Base-by-base conservation (phyloP, 2,329 filamentous ascomycete species). In the Penicillium sp. region DNA sequence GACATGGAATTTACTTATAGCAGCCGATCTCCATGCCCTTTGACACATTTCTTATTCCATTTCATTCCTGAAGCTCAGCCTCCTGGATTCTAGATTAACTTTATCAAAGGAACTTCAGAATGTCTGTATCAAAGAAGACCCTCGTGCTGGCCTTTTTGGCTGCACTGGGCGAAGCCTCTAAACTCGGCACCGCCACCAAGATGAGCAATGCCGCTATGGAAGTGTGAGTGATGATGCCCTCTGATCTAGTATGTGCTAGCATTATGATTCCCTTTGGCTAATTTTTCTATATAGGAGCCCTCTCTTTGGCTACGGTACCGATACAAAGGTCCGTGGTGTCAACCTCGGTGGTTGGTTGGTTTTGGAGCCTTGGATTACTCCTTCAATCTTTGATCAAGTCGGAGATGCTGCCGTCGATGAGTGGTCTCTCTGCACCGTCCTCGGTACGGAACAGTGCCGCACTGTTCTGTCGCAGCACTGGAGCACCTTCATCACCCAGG, bases 291-390 rank as follows among this genome's bases (percentile, higher is more conserved):
- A 29, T 33, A 75, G 72, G 52, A 65, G 59, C 27, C 52, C 72
- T 14, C 61, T 66, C 33, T 86, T 86, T 63, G 71, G 82, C 64
- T 86, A 84, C 70, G 76, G 79, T 55, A 69, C 69, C 44, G 65
- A 81, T 21, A 26, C 21, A n/a, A 86, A 84, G 65, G 80, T 88
- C 43, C 82, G 84, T 13, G 86, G 86, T 53, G 85, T 88, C 29
- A 89, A 88, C 67, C 76, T 87, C 5, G 85, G 86, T 52, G 86
- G 86, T 31, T 87, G 85, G 84, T 81, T 87, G 46, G 82, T 87
- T 7, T 75, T 86, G 5, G 85, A 87, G 72, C 84, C 84, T 16
- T 86, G 84, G 84, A 86, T 87, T 53, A 86, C 84, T 2, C 84
- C 85, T 2, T 84, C 82, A 16, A 75, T 87, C 56, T 87, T 86